A percentile compares a stretch with the other conserved stretches of the same genome.
Conservation (phyloP, 129 eudicot genomes). For the Arctium minus region DNA sequence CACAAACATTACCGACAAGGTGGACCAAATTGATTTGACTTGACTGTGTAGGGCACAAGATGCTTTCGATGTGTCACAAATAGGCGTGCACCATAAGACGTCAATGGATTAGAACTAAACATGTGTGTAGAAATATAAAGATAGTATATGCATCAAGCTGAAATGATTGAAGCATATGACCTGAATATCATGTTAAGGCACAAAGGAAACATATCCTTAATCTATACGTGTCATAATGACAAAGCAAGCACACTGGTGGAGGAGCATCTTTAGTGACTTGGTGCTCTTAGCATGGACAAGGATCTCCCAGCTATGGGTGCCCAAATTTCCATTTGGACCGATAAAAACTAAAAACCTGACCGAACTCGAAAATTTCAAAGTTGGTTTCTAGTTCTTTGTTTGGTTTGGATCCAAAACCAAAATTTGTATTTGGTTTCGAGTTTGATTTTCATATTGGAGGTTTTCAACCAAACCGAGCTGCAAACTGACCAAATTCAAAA, state of each 20-base stretch:
- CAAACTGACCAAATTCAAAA: too few relatives aligned
- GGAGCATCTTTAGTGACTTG: neutral
- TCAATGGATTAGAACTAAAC: neutral
- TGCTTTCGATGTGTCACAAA: neutral
- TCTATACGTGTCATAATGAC: neutral
- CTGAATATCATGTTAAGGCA: neutral
- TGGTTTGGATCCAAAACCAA: neutral
- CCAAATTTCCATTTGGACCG: neutral
- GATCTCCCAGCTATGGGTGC: neutral
- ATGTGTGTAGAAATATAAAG: neutral
- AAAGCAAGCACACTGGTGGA: neutral
- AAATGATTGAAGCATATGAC: neutral
- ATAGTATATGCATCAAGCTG: neutral
- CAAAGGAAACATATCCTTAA: neutral
- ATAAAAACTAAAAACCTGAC: neutral
- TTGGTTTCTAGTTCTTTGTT: neutral
- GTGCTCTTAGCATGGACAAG: neutral
- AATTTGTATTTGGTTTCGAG: neutral
- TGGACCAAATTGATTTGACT: neutral
- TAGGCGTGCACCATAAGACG: neutral
- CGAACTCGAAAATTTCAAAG: neutral
- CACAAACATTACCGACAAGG: neutral
- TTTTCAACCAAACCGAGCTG: neutral
- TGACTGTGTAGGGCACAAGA: neutral
- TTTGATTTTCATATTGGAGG: slow-evolving; percentile 3